Percentiles rank a stretch among this genome's conserved stretches.
phyloP scores from a whole-genome alignment of 2,329 filamentous ascomycete genomes.

The Xylaria arbuscula region DNA sequence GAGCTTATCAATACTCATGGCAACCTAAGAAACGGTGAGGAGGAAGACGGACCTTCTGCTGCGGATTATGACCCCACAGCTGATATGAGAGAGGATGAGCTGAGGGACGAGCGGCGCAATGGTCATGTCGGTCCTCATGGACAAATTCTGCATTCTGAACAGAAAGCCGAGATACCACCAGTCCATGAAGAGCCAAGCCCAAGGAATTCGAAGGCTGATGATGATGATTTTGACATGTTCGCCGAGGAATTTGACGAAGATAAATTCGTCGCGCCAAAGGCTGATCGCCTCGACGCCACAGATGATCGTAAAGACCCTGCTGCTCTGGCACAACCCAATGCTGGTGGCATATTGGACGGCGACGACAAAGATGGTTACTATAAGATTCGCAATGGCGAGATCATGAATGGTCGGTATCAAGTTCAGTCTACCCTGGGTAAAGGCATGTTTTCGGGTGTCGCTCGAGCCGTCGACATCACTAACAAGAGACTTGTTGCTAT shows the following conservation, averaged over 20 bases:
- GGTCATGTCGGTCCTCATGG: slow-evolving; percentile 65
- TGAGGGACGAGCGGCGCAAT: slow-evolving; percentile 67
- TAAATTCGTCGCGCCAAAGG: slow-evolving; percentile 68
- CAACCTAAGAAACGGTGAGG: slow-evolving; percentile 53
- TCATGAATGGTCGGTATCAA: slow-evolving; percentile 89
- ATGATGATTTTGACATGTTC: slow-evolving; percentile 89
- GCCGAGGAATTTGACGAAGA: slow-evolving; percentile 80
- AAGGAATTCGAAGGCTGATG: slow-evolving; percentile 62
- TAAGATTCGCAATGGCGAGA: slow-evolving; percentile 90
- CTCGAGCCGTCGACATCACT: slow-evolving; percentile 82
- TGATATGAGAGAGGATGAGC: slow-evolving; percentile 79
- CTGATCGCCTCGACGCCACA: slow-evolving; percentile 52
- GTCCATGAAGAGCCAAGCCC: slow-evolving; percentile 52
- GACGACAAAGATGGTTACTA: slow-evolving; percentile 97
- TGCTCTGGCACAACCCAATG: slow-evolving; percentile 63
- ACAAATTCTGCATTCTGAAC: slow-evolving; percentile 61
- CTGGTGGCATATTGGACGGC: slow-evolving; percentile 85
- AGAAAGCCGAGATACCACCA: slow-evolving; percentile 50
- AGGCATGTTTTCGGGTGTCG: slow-evolving; percentile 97
- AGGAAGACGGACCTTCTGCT: slow-evolving; percentile 76
- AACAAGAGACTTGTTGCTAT: slow-evolving; percentile 86
- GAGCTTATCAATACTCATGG: slow-evolving; percentile 72
- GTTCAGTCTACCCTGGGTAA: slow-evolving; percentile 88
- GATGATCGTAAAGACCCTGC: slow-evolving; percentile 62
- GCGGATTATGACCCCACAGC: slow-evolving; percentile 82